Conservation (phyloP, 2,329 filamentous ascomycete species). For the Pyricularia sp. region DNA sequence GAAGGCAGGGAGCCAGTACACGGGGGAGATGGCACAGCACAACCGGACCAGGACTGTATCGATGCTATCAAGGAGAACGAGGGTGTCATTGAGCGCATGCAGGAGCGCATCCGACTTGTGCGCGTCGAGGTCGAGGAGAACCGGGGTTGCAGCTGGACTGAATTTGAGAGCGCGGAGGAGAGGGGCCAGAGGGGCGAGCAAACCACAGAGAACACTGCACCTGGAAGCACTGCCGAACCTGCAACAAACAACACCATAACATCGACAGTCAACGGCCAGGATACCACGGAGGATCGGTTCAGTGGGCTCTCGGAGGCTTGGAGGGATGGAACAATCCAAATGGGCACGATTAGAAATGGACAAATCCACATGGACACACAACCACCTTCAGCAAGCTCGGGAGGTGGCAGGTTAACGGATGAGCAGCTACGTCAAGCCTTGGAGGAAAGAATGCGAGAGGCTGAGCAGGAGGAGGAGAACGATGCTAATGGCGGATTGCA, state of each 20-base stretch:
- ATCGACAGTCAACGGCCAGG: slow-evolving; percentile 5
- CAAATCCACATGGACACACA: slow-evolving; percentile 33
- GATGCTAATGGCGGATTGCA: slow-evolving; percentile 52
- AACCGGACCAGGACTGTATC: slow-evolving; percentile 59
- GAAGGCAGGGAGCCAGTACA: slow-evolving; percentile 31
- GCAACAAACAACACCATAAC: neutral
- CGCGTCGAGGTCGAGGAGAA: slow-evolving; percentile 50
- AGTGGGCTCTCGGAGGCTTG: slow-evolving; percentile 34
- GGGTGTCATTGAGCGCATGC: slow-evolving; percentile 57
- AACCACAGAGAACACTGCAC: neutral
- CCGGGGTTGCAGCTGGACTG: slow-evolving; percentile 46
- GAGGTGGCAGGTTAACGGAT: slow-evolving; percentile 43
- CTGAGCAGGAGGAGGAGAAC: slow-evolving; percentile 35
- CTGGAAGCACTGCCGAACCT: neutral
- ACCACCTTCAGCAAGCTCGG: slow-evolving; percentile 6
- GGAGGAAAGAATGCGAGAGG: slow-evolving; percentile 41
- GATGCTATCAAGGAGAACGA: slow-evolving; percentile 69
- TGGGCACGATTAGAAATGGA: slow-evolving; percentile 44
- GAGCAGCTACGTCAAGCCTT: slow-evolving; percentile 48
- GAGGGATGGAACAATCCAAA: slow-evolving; percentile 56
- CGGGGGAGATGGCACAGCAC: slow-evolving; percentile 13
- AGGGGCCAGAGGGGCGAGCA: neutral
- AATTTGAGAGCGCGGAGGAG: slow-evolving; percentile 42
- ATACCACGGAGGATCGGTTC: neutral
- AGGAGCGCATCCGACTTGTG: slow-evolving; percentile 54